Evolutionary conservation across 139 green algal genomes (phyloP).

Genomic region (Nannochloris sp.): DNA sequence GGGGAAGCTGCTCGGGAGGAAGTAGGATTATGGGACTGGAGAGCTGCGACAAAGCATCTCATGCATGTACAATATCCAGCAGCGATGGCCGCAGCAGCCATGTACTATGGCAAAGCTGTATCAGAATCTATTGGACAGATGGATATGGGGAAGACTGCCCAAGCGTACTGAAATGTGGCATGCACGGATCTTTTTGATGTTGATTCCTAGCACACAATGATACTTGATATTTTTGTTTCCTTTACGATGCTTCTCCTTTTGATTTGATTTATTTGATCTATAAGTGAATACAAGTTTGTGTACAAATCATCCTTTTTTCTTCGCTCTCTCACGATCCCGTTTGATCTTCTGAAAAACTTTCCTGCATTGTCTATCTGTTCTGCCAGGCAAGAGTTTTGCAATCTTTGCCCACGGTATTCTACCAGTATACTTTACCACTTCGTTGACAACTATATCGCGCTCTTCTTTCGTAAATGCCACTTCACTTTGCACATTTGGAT

Average conservation of each 20-base stretch:
- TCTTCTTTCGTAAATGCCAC: slow-evolving; percentile 1
- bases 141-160: no score
- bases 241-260: neutral
- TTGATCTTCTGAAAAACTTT: neutral
- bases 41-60: slow-evolving; percentile 40
- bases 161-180: neutral
- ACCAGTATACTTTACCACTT: slow-evolving; percentile 3
- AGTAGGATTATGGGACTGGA: slow-evolving; percentile 50
- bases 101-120: slow-evolving; percentile 16
- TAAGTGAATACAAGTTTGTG: neutral
- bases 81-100: slow-evolving; percentile 37
- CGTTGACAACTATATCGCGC: neutral
- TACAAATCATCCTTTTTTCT: neutral
- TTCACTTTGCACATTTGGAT: slow-evolving; percentile 15
- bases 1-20: slow-evolving; percentile 29
- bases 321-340: neutral
- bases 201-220: neutral
- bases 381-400: slow-evolving; percentile 13
- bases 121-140: neutral
- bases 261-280: slow-evolving; percentile 1
- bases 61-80: slow-evolving; percentile 40
- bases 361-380: slow-evolving; percentile 25
- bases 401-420: slow-evolving; percentile 23
- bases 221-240: slow-evolving; percentile 1
- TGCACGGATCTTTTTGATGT: neutral